Evolutionary conservation across 1,284 basidiomycete genomes (phyloP).

Genomic region (Rhodotorula sp.): DNA sequence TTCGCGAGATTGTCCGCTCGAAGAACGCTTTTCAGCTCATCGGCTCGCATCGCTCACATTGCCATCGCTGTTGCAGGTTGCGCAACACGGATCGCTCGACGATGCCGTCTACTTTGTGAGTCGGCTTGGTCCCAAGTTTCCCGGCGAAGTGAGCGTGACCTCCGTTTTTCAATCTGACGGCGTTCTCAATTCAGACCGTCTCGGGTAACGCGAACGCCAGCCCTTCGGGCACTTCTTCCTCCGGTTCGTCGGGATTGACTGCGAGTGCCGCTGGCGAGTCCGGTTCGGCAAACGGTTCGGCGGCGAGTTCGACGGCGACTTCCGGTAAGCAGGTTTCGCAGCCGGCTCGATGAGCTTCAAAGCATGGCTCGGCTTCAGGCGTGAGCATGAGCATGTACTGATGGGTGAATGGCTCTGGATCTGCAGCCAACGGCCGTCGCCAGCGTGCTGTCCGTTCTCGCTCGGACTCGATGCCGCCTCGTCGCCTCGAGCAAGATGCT

Average conservation of each 20-base stretch:
- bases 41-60: background rate
- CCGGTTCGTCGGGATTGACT: background rate
- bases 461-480: no score
- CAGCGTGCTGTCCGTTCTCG: no score
- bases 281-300: background rate
- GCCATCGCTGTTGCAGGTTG: slow-evolving; percentile 13
- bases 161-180: background rate
- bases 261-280: background rate
- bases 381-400: no score
- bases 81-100: slow-evolving; percentile 41
- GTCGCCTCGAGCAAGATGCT: background rate
- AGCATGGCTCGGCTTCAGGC: no score
- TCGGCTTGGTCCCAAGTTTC: background rate
- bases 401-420: no score
- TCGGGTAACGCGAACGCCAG: background rate
- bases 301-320: background rate
- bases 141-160: no score
- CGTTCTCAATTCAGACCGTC: background rate
- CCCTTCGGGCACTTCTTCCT: background rate
- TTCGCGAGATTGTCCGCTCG: background rate
- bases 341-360: no score
- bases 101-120: slow-evolving; percentile 38
- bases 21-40: background rate
- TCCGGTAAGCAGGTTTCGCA: no score
- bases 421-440: no score